Conservation (phyloP, 1,139 yeast genomes). For the Yamadazyma kanchanaburiensis region DNA sequence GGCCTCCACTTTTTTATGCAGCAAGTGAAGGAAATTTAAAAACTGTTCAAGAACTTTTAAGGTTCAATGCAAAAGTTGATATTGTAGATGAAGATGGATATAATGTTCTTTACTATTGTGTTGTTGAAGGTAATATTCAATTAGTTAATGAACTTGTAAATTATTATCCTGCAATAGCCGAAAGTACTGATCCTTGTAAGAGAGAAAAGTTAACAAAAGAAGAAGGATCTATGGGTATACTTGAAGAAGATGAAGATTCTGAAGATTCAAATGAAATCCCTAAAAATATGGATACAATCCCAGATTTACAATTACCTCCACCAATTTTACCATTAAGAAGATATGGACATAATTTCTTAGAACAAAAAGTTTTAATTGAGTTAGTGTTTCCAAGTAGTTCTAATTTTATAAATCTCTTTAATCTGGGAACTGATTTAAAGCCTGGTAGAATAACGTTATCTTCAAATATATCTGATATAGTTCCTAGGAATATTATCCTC, state of each 20-base stretch:
- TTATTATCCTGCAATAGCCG: constrained; percentile 17
- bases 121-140: constrained; percentile 87
- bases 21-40: constrained; percentile 79
- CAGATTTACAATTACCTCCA: constrained; percentile 90
- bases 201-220: background rate
- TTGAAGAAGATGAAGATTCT: constrained; percentile 37
- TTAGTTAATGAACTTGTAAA: constrained; percentile 66
- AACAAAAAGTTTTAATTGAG: constrained; percentile 81
- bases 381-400: constrained; percentile 58
- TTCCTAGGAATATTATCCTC: constrained; percentile 79
- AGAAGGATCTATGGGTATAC: constrained; percentile 20
- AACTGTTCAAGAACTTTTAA: constrained; percentile 68
- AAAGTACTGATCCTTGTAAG: constrained; percentile 2
- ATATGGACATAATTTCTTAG: constrained; percentile 93
- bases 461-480: constrained; percentile 64
- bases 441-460: constrained; percentile 71
- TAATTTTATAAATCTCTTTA: constrained; percentile 51
- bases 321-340: constrained; percentile 91
- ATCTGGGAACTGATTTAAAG: constrained; percentile 40
- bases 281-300: constrained; percentile 65
- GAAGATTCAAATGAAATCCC: constrained; percentile 33
- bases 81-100: constrained; percentile 81
- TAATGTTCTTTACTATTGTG: constrained; percentile 83
- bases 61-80: constrained; percentile 68
- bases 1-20: constrained; percentile 94